Conservation (phyloP, 441 rosid genomes). For the Monsonia emarginata region DNA sequence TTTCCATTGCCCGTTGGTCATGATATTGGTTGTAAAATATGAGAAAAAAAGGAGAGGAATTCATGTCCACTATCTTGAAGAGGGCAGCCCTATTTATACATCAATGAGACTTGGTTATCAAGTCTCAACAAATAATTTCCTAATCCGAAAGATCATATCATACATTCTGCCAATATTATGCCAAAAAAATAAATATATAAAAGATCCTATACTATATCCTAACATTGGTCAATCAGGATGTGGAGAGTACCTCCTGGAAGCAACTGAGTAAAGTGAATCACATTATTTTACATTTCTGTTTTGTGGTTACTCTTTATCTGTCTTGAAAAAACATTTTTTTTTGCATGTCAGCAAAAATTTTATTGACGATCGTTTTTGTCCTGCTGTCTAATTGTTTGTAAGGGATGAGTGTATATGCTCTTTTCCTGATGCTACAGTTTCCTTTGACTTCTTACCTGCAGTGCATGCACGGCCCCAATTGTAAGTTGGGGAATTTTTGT, state of each 20-base stretch:
- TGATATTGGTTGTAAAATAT: no score
- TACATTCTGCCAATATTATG: no score
- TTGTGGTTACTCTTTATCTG: background rate
- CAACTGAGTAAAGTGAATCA: background rate
- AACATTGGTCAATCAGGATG: background rate
- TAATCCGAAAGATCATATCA: no score
- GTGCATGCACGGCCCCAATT: constrained; percentile 99
- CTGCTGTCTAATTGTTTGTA: background rate
- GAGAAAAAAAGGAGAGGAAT: no score
- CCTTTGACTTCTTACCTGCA: constrained; percentile 27
- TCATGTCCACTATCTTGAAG: no score
- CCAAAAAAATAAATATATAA: no score
- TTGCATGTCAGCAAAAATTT: background rate
- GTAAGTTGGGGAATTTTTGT: constrained; percentile 80
- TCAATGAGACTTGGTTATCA: no score
- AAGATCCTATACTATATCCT: no score
- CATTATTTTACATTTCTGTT: background rate
- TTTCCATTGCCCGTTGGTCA: no score
- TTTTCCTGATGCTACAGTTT: background rate
- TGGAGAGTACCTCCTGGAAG: background rate
- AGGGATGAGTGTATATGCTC: background rate
- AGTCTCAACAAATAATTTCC: no score
- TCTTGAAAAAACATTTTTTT: background rate
- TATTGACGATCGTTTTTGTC: background rate
- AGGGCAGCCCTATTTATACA: no score